Base-by-base conservation (phyloP, 2,329 filamentous ascomycete species). In the Trichoderma sp. region DNA sequence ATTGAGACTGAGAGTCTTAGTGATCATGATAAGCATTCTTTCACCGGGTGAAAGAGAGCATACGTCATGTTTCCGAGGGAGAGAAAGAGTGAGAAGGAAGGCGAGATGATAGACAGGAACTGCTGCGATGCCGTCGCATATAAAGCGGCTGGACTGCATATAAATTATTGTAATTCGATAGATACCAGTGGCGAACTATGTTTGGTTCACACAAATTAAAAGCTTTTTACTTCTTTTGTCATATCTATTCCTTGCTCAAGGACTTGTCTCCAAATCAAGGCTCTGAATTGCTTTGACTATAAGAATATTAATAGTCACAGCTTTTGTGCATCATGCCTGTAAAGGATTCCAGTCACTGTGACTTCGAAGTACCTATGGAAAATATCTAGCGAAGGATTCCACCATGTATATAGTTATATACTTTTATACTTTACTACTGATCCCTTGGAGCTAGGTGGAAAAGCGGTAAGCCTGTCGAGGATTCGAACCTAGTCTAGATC, bases 191-290 rank as follows among this genome's bases (percentile, higher is more conserved):
- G 15, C 39, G 7, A 43, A 9, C 39, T 43, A 4, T 43, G 7
- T n/a, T 43, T 43, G 39, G 39, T 43, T 43, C 15, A 43, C 39
- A 43, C 15, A 9, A n/a, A n/a, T 43, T 8, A 4, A n/a, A 2
- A 15, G 7, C 1, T 43, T 43, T n/a, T n/a, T 2, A n/a, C 1
- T 43, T 43, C 7, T 43, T 43, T 43, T 1, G 0, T n/a, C 17
- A n/a, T n/a, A 43, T n/a, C 15, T 3, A 43, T 43, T n/a, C 3
- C 7, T 0, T n/a, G 7, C 3, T 0, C 7, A 3, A n/a, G 7
- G 7, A n/a, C 39, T n/a, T 43, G 7, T 9, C 39, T n/a, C 4
- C 39, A 43, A 43, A 43, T 1, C 0, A n/a, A n/a, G 3, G 6
- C 15, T 43, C 39, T 43, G 15, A 1, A n/a, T 1, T 43, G 39